These are phyloP conservation scores for Saccharomycopsis babjevae DNA, from an alignment of 805 yeast genomes.

Conservation along the genomic window DNA sequence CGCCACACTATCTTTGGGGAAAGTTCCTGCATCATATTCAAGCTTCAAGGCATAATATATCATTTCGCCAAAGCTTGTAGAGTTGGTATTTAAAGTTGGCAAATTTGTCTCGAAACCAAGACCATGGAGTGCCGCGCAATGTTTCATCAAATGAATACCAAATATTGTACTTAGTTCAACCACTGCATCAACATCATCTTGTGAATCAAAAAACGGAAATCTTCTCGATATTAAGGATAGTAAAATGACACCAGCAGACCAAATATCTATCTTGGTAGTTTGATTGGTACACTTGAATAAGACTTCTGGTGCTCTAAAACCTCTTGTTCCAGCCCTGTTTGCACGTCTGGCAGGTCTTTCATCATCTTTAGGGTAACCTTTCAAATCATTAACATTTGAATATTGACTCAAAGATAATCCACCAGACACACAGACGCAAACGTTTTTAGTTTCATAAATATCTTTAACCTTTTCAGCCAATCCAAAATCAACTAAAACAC, in stretches of 20 bases:
- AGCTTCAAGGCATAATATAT: constrained; percentile 32
- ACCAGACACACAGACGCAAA: constrained; percentile 49
- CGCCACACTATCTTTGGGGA: constrained; percentile 66
- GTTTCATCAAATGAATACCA: constrained; percentile 63
- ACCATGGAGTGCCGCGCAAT: constrained; percentile 80
- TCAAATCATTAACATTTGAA: constrained; percentile 24
- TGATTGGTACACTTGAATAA: constrained; percentile 79
- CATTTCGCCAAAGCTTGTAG: constrained; percentile 32
- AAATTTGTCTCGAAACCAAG: constrained; percentile 66
- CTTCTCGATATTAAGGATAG: constrained; percentile 67
- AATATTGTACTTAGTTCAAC: constrained; percentile 75
- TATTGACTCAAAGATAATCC: constrained; percentile 19
- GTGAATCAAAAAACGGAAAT: constrained; percentile 89
- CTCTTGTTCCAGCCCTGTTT: constrained; percentile 93
- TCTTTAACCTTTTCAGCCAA: constrained; percentile 49
- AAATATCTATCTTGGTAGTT: constrained; percentile 70
- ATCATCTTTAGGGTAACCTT: constrained; percentile 82
- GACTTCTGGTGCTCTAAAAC: constrained; percentile 92
- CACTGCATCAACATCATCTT: constrained; percentile 87
- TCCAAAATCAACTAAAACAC: constrained; percentile 88
- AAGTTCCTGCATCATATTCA: constrained; percentile 47
- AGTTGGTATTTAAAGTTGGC: constrained; percentile 37
- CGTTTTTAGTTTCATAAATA: constrained; percentile 15
- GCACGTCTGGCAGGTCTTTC: constrained; percentile 84
- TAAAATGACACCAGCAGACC: constrained; percentile 89